These are phyloP conservation scores for Calendula officinalis DNA, from an alignment of 129 eudicot species.

Conservation along the genomic window DNA sequence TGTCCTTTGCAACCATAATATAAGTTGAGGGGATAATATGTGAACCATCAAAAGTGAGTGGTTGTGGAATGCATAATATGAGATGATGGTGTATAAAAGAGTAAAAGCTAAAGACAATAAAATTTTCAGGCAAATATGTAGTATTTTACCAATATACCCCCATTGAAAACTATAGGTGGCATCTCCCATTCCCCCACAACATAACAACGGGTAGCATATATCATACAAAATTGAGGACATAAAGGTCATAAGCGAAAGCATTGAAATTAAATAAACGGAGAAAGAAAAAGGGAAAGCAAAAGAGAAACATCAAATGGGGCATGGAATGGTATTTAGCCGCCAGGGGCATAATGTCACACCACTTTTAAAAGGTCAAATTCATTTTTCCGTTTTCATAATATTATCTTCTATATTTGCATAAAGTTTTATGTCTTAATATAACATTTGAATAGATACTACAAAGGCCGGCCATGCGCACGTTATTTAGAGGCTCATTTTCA, in stretches of 20 bases:
- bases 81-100: constrained; percentile 3
- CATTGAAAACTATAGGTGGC: no score
- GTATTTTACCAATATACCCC: neutral
- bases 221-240: constrained; percentile 10
- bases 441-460: no score
- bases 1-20: neutral
- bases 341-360: neutral
- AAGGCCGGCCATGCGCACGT: no score
- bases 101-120: constrained; percentile 21
- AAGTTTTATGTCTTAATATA: no score
- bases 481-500: no score
- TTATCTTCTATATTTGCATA: neutral
- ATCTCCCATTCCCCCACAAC: neutral
- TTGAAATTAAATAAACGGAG: neutral
- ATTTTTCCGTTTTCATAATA: neutral
- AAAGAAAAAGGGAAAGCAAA: constrained; percentile 4
- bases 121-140: constrained; percentile 3
- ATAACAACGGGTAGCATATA: neutral
- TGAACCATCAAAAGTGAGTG: constrained; percentile 1
- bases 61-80: constrained; percentile 1
- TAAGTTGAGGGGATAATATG: constrained; percentile 11
- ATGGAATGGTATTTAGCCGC: neutral
- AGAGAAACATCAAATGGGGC: constrained; percentile 15
- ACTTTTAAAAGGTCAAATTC: neutral
- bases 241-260: constrained; percentile 11